Percentiles rank a stretch among this genome's conserved stretches.
Evolutionary conservation across 768 basidiomycete species (phyloP).

Genomic region (Lepiota brunneoincarnata): DNA sequence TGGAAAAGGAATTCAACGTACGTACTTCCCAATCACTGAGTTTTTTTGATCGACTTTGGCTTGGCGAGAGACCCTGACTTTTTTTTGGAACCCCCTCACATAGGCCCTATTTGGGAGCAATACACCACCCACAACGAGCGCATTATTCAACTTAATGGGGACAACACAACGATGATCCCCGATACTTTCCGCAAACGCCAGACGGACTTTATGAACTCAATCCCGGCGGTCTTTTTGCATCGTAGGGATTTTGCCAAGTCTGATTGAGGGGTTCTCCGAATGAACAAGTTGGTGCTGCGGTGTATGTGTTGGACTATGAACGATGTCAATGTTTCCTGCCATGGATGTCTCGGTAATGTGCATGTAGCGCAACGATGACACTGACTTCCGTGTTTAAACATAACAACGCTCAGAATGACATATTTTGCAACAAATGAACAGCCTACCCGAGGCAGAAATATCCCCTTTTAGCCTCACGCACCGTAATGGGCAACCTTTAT

Average conservation of each 20-base stretch:
- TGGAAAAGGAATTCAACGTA: conserved; percentile 28
- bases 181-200: conserved; percentile 35
- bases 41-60: background rate
- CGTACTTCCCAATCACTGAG: conserved; percentile 7
- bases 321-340: too few relatives aligned
- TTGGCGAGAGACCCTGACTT: background rate
- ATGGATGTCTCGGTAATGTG: too few relatives aligned
- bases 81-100: background rate
- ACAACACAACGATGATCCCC: conserved; percentile 30
- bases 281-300: too few relatives aligned
- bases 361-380: too few relatives aligned
- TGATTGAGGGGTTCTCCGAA: conserved; percentile 2
- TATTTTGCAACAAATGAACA: too few relatives aligned
- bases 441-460: too few relatives aligned
- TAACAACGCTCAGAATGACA: too few relatives aligned
- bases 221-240: conserved; percentile 22
- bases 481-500: too few relatives aligned
- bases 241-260: conserved; percentile 18
- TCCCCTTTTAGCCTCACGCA: too few relatives aligned
- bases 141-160: conserved; percentile 29
- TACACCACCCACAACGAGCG: conserved; percentile 23
- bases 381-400: too few relatives aligned
- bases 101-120: conserved; percentile 29
- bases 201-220: conserved; percentile 33
- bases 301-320: conserved; percentile 9